phyloP scores from a whole-genome alignment of 768 basidiomycete genomes.

The Lactarius vividus region DNA sequence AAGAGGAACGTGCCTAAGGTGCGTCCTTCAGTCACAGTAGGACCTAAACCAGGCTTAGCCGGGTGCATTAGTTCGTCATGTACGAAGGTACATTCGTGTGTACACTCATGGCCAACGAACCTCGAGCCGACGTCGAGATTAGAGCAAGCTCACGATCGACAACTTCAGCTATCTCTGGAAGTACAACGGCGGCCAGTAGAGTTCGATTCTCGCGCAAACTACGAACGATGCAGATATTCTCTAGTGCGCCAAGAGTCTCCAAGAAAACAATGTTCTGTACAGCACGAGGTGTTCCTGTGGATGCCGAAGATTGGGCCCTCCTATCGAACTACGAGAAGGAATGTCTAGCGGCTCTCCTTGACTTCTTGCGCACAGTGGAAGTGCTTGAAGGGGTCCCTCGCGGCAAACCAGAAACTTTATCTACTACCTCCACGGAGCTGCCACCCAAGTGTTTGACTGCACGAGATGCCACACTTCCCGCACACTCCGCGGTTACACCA shows the following conservation, averaged over 20 bases:
- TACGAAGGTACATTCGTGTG: slow-evolving; percentile 40
- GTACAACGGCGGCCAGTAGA: neutral
- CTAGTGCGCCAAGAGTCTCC: slow-evolving; percentile 8
- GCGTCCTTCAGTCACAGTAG: slow-evolving; percentile 11
- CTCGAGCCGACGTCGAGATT: slow-evolving; percentile 46
- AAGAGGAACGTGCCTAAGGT: slow-evolving; percentile 56
- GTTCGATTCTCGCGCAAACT: slow-evolving; percentile 27
- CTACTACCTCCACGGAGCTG: neutral
- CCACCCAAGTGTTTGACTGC: neutral
- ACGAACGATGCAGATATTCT: slow-evolving; percentile 23
- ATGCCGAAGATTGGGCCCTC: slow-evolving; percentile 22
- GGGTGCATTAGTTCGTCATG: slow-evolving; percentile 38
- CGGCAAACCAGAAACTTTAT: neutral
- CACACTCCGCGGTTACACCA: neutral
- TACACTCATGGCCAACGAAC: slow-evolving; percentile 47
- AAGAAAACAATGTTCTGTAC: slow-evolving; percentile 27
- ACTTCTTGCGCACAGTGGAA: slow-evolving; percentile 24
- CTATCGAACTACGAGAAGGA: slow-evolving; percentile 22
- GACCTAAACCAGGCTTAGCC: neutral
- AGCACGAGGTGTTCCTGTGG: slow-evolving; percentile 11
- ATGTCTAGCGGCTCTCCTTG: slow-evolving; percentile 20
- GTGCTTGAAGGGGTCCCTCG: slow-evolving; percentile 13
- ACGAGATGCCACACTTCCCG: neutral
- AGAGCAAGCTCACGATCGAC: slow-evolving; percentile 13
- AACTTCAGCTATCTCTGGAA: neutral